These are phyloP conservation scores for Aspergillus neotritici DNA, from an alignment of 2,329 filamentous ascomycete species.

Conservation along the genomic window DNA sequence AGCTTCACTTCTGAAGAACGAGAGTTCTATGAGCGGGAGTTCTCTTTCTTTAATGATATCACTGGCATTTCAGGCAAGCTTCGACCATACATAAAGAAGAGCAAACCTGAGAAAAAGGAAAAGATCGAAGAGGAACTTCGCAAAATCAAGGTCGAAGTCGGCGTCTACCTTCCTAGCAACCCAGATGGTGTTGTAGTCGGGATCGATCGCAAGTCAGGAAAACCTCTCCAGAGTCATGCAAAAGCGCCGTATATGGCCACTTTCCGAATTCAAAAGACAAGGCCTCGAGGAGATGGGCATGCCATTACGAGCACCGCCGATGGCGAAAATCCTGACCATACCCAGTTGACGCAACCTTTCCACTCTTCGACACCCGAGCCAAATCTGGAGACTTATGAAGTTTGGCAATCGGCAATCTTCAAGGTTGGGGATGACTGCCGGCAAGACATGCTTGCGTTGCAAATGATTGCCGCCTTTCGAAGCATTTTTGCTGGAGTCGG, in stretches of 20 bases:
- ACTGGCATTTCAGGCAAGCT: slow-evolving; percentile 93
- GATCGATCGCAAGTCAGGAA: slow-evolving; percentile 96
- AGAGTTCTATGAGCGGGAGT: slow-evolving; percentile 88
- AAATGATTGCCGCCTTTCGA: slow-evolving; percentile 96
- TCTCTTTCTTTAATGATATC: slow-evolving; percentile 96
- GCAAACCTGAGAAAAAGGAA: slow-evolving; percentile 95
- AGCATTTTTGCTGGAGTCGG: slow-evolving; percentile 95
- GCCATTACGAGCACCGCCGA: slow-evolving; percentile 15
- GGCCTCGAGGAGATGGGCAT: slow-evolving; percentile 23
- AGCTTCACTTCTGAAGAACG: slow-evolving; percentile 76
- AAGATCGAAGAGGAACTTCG: slow-evolving; percentile 98
- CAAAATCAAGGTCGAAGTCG: slow-evolving; percentile 94
- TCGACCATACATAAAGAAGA: slow-evolving; percentile 83
- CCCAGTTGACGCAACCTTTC: slow-evolving; percentile 14
- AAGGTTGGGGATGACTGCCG: slow-evolving; percentile 98
- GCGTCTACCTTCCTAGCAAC: slow-evolving; percentile 94
- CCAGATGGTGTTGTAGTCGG: slow-evolving; percentile 95
- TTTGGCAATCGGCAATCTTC: slow-evolving; percentile 99
- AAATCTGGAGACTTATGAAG: slow-evolving; percentile 64
- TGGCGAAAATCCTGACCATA: slow-evolving; percentile 24
- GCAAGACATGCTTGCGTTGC: slow-evolving; percentile 90
- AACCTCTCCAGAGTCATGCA: slow-evolving; percentile 93
- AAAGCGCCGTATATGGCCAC: slow-evolving; percentile 99
- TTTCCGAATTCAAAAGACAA: slow-evolving; percentile 87
- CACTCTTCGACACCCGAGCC: slow-evolving; percentile 14